Conservation (phyloP, 768 basidiomycete species). For the Clitopilus hobsonii region DNA sequence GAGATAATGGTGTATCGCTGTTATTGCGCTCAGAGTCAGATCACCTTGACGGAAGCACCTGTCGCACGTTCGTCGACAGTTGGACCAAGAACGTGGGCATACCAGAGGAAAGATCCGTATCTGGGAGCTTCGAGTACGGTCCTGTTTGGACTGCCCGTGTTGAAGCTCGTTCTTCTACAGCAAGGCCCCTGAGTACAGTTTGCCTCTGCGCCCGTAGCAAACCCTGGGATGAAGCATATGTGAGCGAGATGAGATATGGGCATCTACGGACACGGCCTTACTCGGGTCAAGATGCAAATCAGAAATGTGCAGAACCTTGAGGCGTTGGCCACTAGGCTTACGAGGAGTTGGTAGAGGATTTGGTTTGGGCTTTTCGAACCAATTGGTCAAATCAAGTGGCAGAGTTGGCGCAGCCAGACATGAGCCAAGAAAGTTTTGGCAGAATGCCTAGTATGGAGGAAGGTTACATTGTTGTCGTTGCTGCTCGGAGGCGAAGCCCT, state of each 20-base stretch:
- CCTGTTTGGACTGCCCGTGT: conserved; percentile 42
- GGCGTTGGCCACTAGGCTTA: conserved; percentile 55
- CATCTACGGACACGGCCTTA: conserved; percentile 20
- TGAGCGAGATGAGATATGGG: background rate
- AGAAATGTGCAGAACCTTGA: conserved; percentile 74
- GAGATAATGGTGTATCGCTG: conserved; percentile 61
- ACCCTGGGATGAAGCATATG: conserved; percentile 37
- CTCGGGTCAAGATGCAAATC: conserved; percentile 76
- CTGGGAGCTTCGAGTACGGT: conserved; percentile 59
- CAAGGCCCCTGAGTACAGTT: conserved; percentile 64
- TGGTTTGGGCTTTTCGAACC: conserved; percentile 79
- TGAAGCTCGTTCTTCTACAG: conserved; percentile 54
- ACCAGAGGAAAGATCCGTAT: conserved; percentile 64
- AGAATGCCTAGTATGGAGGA: conserved; percentile 38
- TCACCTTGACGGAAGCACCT: background rate
- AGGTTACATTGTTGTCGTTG: background rate
- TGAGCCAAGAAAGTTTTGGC: conserved; percentile 50
- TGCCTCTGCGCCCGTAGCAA: conserved; percentile 63
- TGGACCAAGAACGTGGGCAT: background rate
- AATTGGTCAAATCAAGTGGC: conserved; percentile 57
- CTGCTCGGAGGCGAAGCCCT: conserved; percentile 6
- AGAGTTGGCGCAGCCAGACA: conserved; percentile 56
- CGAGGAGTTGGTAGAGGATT: conserved; percentile 55
- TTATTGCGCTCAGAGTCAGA: background rate
- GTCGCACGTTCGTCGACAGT: background rate